phyloP scores from a whole-genome alignment of 2,329 filamentous ascomycete species.

The Aspergillus fructus region DNA sequence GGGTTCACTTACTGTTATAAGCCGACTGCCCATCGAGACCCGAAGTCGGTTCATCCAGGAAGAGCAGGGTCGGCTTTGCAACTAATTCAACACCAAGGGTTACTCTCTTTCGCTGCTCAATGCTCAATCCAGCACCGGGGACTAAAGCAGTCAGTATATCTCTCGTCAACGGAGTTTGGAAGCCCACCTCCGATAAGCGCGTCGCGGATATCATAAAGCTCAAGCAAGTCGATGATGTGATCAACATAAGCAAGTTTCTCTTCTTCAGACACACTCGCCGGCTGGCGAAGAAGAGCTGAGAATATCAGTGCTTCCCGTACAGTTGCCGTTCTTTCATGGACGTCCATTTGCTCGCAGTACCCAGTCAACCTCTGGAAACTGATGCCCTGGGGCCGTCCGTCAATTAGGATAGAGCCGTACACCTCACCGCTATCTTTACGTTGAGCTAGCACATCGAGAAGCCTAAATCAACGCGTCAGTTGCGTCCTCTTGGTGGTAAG shows the following conservation, averaged over 20 bases:
- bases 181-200: slow-evolving; percentile 57
- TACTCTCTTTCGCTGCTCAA: slow-evolving; percentile 66
- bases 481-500: too few species aligned
- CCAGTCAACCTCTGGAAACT: slow-evolving; percentile 67
- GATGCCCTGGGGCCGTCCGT: slow-evolving; percentile 57
- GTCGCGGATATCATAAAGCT: slow-evolving; percentile 60
- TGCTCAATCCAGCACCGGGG: slow-evolving; percentile 45
- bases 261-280: slow-evolving; percentile 46
- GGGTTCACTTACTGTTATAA: slow-evolving; percentile 54
- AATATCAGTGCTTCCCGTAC: slow-evolving; percentile 65
- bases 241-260: slow-evolving; percentile 65
- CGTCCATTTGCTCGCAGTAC: slow-evolving; percentile 66
- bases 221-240: slow-evolving; percentile 61
- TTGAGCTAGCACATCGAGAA: slow-evolving; percentile 71
- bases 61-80: slow-evolving; percentile 65
- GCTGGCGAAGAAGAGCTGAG: slow-evolving; percentile 61
- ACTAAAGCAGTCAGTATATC: slow-evolving; percentile 51
- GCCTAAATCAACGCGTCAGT: slow-evolving; percentile 22
- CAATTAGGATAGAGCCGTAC: slow-evolving; percentile 63
- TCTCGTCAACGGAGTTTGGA: too few species aligned
- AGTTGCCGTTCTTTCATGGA: slow-evolving; percentile 64
- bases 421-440: slow-evolving; percentile 63
- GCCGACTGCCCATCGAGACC: slow-evolving; percentile 66
- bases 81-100: slow-evolving; percentile 71
- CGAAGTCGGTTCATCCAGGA: slow-evolving; percentile 68